phyloP scores from a whole-genome alignment of 2,329 filamentous ascomycete genomes.

The Neocatenulostroma microsporum region DNA sequence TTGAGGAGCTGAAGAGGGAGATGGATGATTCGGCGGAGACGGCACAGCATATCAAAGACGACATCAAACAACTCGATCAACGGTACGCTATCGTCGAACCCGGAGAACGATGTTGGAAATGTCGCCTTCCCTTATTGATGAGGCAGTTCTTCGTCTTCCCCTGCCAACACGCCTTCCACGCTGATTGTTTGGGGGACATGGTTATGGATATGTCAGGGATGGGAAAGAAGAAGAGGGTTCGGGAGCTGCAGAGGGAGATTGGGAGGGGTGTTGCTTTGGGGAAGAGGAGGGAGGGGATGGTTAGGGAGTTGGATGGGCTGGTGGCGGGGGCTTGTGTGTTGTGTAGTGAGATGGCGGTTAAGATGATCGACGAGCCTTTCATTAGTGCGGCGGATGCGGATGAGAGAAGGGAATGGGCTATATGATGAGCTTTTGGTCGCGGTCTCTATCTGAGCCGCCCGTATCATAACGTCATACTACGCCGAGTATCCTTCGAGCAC shows the following conservation, averaged over 20 bases:
- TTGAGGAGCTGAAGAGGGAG: conserved; percentile 78
- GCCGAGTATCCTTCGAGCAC: too few relatives aligned
- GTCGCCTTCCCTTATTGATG: conserved; percentile 74
- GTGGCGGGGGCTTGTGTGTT: conserved; percentile 87
- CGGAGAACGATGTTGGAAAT: conserved; percentile 87
- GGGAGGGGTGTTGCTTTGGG: conserved; percentile 63
- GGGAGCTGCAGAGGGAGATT: conserved; percentile 76
- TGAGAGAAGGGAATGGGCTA: conserved; percentile 76
- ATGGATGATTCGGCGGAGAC: conserved; percentile 94
- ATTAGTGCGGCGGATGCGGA: conserved; percentile 63
- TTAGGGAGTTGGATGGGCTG: conserved; percentile 82
- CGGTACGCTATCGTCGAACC: conserved; percentile 96
- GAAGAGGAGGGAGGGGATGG: conserved; percentile 67
- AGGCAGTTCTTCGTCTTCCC: conserved; percentile 97
- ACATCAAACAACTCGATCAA: conserved; percentile 77
- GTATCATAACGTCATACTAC: too few relatives aligned
- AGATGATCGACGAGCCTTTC: conserved; percentile 89
- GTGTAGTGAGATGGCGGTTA: conserved; percentile 91
- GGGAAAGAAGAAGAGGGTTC: conserved; percentile 69
- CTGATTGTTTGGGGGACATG: conserved; percentile 80
- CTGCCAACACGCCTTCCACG: conserved; percentile 96
- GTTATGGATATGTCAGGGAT: conserved; percentile 75
- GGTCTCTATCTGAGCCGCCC: too few relatives aligned
- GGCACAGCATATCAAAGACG: conserved; percentile 79
- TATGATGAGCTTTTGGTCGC: conserved; percentile 29